Conservation (phyloP, 768 basidiomycete species). For the Lactarius trivialis region DNA sequence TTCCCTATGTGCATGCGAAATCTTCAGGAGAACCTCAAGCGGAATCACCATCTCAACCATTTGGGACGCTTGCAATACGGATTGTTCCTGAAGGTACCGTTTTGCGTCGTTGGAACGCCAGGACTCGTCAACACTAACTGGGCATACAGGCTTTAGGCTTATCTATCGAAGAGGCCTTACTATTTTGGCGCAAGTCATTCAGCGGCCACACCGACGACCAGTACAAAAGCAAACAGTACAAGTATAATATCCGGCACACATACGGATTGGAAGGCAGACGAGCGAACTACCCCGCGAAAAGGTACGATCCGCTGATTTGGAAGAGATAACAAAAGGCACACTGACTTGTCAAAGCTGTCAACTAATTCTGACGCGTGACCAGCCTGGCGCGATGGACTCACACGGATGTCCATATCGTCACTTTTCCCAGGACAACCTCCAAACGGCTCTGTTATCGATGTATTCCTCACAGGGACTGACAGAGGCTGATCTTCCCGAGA, state of each 20-base stretch:
- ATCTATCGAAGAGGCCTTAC: conserved; percentile 87
- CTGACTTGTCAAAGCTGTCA: conserved; percentile 58
- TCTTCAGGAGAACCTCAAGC: conserved; percentile 69
- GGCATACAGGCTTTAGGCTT: conserved; percentile 76
- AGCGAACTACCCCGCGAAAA: conserved; percentile 90
- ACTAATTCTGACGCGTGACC: conserved; percentile 68
- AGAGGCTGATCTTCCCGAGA: conserved; percentile 68
- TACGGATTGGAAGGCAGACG: conserved; percentile 93
- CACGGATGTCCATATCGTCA: conserved; percentile 94
- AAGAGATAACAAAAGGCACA: not conserved
- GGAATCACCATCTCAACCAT: conserved; percentile 86
- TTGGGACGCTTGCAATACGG: conserved; percentile 88
- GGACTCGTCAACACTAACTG: not conserved
- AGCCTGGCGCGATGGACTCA: conserved; percentile 58
- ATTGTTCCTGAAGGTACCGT: conserved; percentile 83
- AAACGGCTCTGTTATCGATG: conserved; percentile 62
- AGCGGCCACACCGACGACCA: conserved; percentile 78
- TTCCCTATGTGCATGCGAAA: conserved; percentile 96
- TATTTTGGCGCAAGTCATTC: conserved; percentile 91
- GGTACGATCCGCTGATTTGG: conserved; percentile 37
- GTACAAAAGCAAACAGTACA: conserved; percentile 97
- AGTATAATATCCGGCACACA: conserved; percentile 93
- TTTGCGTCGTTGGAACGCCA: not conserved
- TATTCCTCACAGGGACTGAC: conserved; percentile 62
- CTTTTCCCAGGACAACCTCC: conserved; percentile 77